Base-by-base conservation (phyloP, 257 asterid genomes). In the Gentiana macrophylla region DNA sequence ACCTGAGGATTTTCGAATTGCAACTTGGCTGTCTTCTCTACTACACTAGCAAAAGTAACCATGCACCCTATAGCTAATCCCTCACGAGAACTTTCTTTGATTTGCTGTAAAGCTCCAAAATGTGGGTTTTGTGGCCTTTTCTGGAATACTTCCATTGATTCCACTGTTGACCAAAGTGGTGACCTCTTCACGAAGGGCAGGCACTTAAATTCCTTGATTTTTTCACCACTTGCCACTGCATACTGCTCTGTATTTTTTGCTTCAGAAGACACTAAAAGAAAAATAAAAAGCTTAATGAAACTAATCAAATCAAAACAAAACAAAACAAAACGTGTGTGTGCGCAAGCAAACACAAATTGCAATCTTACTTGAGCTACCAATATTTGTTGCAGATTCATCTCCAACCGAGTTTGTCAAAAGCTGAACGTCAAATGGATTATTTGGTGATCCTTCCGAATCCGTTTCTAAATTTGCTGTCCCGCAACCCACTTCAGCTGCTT, bases 121-220 rank as follows among this genome's bases (percentile, higher is more conserved):
- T 89, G 97, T n/a, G 97, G 94, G 45, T 62, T 82, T 55, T 86
- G 97, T 37, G 97, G 97, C 57, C 74, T 54, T 62, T 60, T 82
- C 66, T 49, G 67, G 71, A 89, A 89, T 54, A 70, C 81, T 46
- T 80, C 94, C 93, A 84, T 75, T 35, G 88, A 67, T 60, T 89
- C 93, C 9, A 89, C 61, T 1, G 83, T 69, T 64, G 73, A 62
- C 95, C 97, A 89, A 45, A 89, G 86, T 24, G 61, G 5, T 1
- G 68, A 69, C 66, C 62, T 80, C 70, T 80, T 86, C 58, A 64
- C 73, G 59, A 84, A 89, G 10, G 97, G 95, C 73, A 86, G 71
- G 67, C 50, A 61, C 60, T 62, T 78, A 45, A 47, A 55, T 50
- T 61, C 82, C 52, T 58, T 56, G 58, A 50, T 46, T 44, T 49